These are phyloP conservation scores for Ceriops tagal DNA, from an alignment of 345 rosid genomes.

Conservation along the genomic window DNA sequence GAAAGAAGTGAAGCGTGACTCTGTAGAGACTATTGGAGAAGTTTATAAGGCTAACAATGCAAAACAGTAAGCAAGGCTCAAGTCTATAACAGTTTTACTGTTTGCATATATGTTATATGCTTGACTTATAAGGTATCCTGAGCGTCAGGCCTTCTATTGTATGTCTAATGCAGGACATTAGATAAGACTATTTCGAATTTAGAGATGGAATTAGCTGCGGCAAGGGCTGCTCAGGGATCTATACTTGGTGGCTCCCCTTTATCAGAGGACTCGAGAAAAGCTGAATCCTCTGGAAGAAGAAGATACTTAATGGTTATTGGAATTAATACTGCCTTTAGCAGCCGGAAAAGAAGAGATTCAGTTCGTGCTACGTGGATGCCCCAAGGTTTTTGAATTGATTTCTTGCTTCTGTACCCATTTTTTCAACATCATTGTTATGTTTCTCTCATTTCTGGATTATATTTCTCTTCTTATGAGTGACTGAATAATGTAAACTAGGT, in stretches of 20 bases:
- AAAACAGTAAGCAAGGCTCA: constrained; percentile 60
- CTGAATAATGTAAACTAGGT: constrained; percentile 40
- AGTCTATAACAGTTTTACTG: background rate
- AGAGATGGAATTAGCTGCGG: constrained; percentile 98
- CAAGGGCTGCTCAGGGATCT: constrained; percentile 77
- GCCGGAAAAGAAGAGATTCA: constrained; percentile 91
- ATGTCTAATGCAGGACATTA: constrained; percentile 50
- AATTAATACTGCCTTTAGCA: constrained; percentile 92
- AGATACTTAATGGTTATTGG: constrained; percentile 86
- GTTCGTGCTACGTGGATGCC: constrained; percentile 97
- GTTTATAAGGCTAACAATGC: constrained; percentile 75
- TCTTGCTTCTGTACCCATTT: background rate
- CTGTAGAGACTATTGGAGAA: constrained; percentile 62
- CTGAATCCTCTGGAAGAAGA: constrained; percentile 44
- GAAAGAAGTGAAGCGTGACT: constrained; percentile 65
- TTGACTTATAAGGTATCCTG: constrained; percentile 6
- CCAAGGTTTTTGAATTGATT: constrained; percentile 52
- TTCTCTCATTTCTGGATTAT: constrained; percentile 8
- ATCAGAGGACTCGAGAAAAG: constrained; percentile 48
- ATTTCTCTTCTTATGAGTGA: constrained; percentile 12
- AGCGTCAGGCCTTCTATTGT: constrained; percentile 11
- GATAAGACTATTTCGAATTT: constrained; percentile 90
- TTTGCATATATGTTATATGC: background rate
- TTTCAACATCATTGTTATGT: background rate
- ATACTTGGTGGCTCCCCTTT: constrained; percentile 64